Evolutionary conservation across 352 stramenopile genomes (phyloP).

Genomic region (Phytophthora hibernalis): DNA sequence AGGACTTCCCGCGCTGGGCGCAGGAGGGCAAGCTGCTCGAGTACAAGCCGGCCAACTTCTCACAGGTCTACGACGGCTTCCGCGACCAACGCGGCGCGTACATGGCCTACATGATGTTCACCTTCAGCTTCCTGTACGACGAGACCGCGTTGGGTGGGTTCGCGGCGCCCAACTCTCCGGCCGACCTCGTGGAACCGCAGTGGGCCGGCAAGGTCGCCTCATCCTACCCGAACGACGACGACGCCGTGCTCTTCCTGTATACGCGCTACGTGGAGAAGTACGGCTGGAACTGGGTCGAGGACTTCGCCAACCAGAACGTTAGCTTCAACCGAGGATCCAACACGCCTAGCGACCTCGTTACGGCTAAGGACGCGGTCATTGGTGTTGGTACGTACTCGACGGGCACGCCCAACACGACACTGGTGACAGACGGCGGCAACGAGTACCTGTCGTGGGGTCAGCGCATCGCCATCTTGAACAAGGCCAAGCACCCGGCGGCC

Average conservation of each 20-base stretch:
- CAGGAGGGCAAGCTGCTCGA: constrained; percentile 50
- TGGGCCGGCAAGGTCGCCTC: constrained; percentile 53
- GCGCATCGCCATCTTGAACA: constrained; percentile 63
- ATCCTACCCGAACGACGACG: constrained; percentile 58
- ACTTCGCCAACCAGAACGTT: constrained; percentile 49
- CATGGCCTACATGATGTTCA: constrained; percentile 47
- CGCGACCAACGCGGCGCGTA: constrained; percentile 41
- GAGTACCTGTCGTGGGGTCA: constrained; percentile 58
- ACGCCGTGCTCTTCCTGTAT: constrained; percentile 61
- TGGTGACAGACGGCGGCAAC: constrained; percentile 36
- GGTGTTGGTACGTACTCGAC: constrained; percentile 27
- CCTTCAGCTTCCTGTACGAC: constrained; percentile 59
- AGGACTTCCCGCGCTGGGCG: constrained; percentile 60
- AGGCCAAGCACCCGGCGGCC: constrained; percentile 55
- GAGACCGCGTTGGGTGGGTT: constrained; percentile 24
- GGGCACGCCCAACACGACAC: constrained; percentile 27
- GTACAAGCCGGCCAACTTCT: constrained; percentile 66
- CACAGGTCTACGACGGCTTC: constrained; percentile 58
- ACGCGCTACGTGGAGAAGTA: constrained; percentile 56
- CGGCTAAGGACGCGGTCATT: constrained; percentile 42
- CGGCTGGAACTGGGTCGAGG: constrained; percentile 57
- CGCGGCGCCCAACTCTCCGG: constrained; percentile 26
- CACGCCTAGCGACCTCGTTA: constrained; percentile 34
- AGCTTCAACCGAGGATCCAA: constrained; percentile 47
- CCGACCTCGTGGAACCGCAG: constrained; percentile 43